Evolutionary conservation across 805 yeast species (phyloP).

Genomic region (Lachancea meyersii): DNA sequence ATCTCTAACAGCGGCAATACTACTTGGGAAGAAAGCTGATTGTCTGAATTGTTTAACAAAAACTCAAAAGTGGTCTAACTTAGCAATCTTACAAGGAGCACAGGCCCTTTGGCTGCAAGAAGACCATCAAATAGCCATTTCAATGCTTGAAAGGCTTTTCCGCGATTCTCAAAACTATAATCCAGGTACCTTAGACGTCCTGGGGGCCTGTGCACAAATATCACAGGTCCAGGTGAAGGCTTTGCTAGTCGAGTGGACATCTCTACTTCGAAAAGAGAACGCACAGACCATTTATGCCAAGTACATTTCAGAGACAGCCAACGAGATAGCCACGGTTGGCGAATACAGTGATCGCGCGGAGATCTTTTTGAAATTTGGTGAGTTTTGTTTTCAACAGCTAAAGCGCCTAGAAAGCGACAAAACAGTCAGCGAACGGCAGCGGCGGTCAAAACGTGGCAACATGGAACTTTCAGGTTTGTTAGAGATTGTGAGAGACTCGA

Average conservation of each 20-base stretch:
- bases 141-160: conserved; percentile 39
- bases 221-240: conserved; percentile 31
- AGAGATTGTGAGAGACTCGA: conserved; percentile 36
- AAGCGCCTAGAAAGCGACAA: conserved; percentile 40
- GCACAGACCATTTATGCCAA: conserved; percentile 50
- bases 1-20: conserved; percentile 8
- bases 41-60: background rate
- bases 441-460: conserved; percentile 37
- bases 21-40: conserved; percentile 4
- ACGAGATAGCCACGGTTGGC: conserved; percentile 11
- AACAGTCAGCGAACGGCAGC: conserved; percentile 38
- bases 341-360: conserved; percentile 34
- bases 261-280: conserved; percentile 63
- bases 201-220: background rate
- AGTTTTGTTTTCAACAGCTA: conserved; percentile 64
- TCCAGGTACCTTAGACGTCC: background rate
- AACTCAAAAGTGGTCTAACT: background rate
- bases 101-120: conserved; percentile 59
- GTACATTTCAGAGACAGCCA: conserved; percentile 42
- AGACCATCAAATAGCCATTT: conserved; percentile 50
- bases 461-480: conserved; percentile 47
- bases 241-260: conserved; percentile 58
- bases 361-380: conserved; percentile 56
- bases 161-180: background rate
- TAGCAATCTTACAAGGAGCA: conserved; percentile 35